Percentiles rank a stretch among this genome's conserved stretches.
phyloP scores from a whole-genome alignment of 83 land plant species.

The Diphasiastrum complanatum region DNA sequence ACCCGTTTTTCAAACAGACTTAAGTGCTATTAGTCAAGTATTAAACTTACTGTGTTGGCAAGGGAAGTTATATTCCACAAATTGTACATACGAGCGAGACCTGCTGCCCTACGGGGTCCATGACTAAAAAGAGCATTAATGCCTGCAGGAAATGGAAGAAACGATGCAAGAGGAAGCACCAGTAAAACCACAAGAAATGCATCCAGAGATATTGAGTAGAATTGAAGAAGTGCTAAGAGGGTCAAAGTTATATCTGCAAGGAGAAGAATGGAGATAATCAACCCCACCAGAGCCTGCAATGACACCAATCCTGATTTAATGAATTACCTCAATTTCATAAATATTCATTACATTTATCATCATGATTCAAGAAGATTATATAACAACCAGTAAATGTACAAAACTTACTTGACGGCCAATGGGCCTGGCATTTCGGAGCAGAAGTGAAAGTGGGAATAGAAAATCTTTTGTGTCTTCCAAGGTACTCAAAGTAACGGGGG shows the following conservation, averaged over 20 bases:
- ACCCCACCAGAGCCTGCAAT: conserved; percentile 93
- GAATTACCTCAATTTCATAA: neutral
- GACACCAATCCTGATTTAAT: conserved; percentile 8
- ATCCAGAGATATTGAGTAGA: conserved; percentile 79
- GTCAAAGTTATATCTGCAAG: conserved; percentile 93
- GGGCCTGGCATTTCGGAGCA: conserved; percentile 72
- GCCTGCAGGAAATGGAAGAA: conserved; percentile 89
- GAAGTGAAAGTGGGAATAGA: conserved; percentile 51
- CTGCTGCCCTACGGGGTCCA: conserved; percentile 80
- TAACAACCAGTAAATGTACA: neutral
- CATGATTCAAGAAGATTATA: neutral
- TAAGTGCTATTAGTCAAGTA: neutral
- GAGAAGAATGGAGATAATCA: conserved; percentile 84
- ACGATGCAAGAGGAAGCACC: conserved; percentile 76
- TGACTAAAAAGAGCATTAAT: conserved; percentile 92
- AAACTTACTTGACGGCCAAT: conserved; percentile 84
- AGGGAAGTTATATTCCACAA: conserved; percentile 86
- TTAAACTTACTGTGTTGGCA: conserved; percentile 56
- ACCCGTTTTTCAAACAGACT: neutral
- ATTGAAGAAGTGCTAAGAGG: conserved; percentile 80
- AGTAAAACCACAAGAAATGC: conserved; percentile 75
- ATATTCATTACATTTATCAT: neutral
- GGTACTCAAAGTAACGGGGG: conserved; percentile 38
- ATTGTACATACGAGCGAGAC: conserved; percentile 79
- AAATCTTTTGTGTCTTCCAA: conserved; percentile 60